Evolutionary conservation across 768 basidiomycete species (phyloP), one percentile per base, ranked within the genome.

Genomic region (Suillus variegatus): DNA sequence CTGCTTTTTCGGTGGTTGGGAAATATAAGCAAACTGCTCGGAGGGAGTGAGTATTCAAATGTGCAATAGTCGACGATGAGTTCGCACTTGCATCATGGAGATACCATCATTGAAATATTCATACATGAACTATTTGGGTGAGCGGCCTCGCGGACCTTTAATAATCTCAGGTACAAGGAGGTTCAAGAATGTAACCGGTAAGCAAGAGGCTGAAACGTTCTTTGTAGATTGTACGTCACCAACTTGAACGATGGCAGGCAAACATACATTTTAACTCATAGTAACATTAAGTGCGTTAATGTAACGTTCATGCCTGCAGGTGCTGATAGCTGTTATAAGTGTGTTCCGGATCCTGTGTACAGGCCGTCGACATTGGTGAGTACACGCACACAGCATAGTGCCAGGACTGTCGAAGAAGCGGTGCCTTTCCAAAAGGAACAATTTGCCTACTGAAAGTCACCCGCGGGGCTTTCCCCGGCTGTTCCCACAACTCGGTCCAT

Each of bases 61-160:
- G 38, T 58, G 6, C 28, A 43, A 60, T 28, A 32, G 25, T 28
- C 38, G 22, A 43, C 40, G 20, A 28, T 4, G 40, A 60, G 58
- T 41, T 43, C 58, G 25, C 58, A 25, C 25, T 25, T 58, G 25
- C 38, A 60, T 43, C 40, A 60, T 43, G 40, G 58, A 28, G 57
- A 58, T 60, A 28, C 25, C 58, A 60, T 60, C 58, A 60, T 60
- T 49, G 12, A 49, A 22, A 49, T 22, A 25, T 49, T 25, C 49
- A 8, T 25, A 18, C 3, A 43, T 28, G 43, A 8, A 12, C 36
- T 60, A 58, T 58, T 58, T 58, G 57, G 57, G 5, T 25, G 40
- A 60, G 40, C 41, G 25, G 10, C 58, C 41, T 60, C 58, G 58
- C 58, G 58, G 58, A 60, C 58, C 41, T 60, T 60, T 20, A 60